Conservation (phyloP, 108 stramenopile species). For the Cyclotella cryptica region DNA sequence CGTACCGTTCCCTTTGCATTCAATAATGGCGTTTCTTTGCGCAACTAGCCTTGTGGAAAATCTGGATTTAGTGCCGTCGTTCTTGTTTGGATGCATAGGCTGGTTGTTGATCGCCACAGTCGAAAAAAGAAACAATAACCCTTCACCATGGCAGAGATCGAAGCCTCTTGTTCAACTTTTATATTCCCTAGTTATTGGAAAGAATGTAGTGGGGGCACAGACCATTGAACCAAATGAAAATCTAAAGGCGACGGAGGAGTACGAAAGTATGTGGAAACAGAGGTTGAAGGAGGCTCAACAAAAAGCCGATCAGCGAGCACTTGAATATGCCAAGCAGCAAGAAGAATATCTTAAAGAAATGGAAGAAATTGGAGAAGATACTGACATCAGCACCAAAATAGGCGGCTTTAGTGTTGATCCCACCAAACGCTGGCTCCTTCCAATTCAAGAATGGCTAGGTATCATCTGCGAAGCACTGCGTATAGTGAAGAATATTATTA, state of each 20-base stretch:
- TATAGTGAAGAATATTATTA: slow-evolving; percentile 65
- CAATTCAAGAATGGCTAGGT: slow-evolving; percentile 67
- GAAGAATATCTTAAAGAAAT: slow-evolving; percentile 63
- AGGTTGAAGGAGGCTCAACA: slow-evolving; percentile 59
- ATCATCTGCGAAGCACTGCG: slow-evolving; percentile 56
- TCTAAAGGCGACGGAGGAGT: slow-evolving; percentile 45
- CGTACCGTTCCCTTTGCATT: slow-evolving; percentile 64
- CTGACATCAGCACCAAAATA: slow-evolving; percentile 63
- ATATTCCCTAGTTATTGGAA: slow-evolving; percentile 54
- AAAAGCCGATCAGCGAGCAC: slow-evolving; percentile 47
- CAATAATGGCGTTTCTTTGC: slow-evolving; percentile 59
- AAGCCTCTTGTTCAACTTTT: slow-evolving; percentile 54
- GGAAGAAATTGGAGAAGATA: slow-evolving; percentile 60
- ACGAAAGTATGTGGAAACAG: slow-evolving; percentile 23
- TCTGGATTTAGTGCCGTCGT: slow-evolving; percentile 68
- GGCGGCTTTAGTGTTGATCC: slow-evolving; percentile 58
- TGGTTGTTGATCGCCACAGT: slow-evolving; percentile 58
- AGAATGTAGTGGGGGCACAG: slow-evolving; percentile 33
- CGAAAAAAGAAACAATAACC: slow-evolving; percentile 53
- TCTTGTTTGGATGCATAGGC: slow-evolving; percentile 61
- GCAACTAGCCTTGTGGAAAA: slow-evolving; percentile 64
- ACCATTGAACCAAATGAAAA: slow-evolving; percentile 58
- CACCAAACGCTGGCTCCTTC: slow-evolving; percentile 56
- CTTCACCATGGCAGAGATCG: slow-evolving; percentile 65
- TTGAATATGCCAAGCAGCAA: slow-evolving; percentile 49